Percentiles rank a stretch among this genome's conserved stretches.
These are phyloP conservation scores for Piromyces finnis DNA, from an alignment of 192 early-diverging fungal genomes.

Conservation along the genomic window DNA sequence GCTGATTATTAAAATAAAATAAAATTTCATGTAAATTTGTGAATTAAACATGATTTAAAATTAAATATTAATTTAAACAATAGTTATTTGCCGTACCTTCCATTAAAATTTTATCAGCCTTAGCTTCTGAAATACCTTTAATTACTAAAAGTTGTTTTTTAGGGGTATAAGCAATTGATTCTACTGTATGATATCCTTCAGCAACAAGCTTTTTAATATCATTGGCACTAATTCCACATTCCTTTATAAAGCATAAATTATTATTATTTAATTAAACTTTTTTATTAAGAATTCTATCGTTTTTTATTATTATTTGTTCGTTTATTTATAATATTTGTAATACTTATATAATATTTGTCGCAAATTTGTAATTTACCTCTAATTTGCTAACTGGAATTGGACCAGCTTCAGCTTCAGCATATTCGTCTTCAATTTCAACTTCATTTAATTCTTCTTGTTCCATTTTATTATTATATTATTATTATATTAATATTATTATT, in stretches of 20 bases:
- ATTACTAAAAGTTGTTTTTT: constrained; percentile 67
- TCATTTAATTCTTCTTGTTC: constrained; percentile 1
- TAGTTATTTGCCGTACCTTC: too few species aligned
- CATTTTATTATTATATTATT: background rate
- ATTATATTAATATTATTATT: too few species aligned
- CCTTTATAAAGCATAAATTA: background rate
- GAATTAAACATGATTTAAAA: too few species aligned
- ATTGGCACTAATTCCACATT: constrained; percentile 34
- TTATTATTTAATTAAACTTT: too few species aligned
- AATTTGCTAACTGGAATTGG: constrained; percentile 7
- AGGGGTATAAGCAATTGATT: constrained; percentile 81
- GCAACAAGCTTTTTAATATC: constrained; percentile 75
- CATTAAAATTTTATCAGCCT: constrained; percentile 81
- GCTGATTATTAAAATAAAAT: constrained; percentile 19
- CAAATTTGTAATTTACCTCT: background rate
- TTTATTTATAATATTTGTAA: too few species aligned
- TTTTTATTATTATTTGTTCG: too few species aligned
- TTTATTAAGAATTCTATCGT: too few species aligned
- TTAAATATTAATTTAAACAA: too few species aligned
- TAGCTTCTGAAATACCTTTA: constrained; percentile 89
- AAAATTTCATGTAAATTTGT: too few species aligned
- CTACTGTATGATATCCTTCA: constrained; percentile 79
- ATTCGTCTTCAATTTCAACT: constrained; percentile 21
- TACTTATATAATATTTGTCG: too few species aligned
- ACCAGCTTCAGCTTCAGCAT: constrained; percentile 26